A percentile compares a stretch with the other conserved stretches of the same genome.
These are phyloP conservation scores for Carex sylvatica DNA, from an alignment of 202 grass and related monocot species.

Conservation along the genomic window DNA sequence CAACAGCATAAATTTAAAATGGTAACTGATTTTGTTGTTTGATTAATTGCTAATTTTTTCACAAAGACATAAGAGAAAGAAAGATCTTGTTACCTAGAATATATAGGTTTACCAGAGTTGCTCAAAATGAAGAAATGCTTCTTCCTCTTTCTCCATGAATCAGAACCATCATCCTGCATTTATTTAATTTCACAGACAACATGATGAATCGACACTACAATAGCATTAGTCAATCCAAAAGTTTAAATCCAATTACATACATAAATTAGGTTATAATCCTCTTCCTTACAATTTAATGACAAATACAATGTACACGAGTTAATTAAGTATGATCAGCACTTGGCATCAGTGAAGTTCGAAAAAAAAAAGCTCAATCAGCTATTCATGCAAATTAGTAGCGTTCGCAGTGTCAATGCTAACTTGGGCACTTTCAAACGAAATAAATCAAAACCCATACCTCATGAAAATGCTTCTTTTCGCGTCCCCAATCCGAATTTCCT, in stretches of 20 bases:
- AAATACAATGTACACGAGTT: not conserved
- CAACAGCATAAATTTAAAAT: not conserved
- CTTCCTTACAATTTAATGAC: not conserved
- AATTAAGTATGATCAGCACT: not conserved
- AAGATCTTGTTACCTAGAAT: slow-evolving; percentile 54
- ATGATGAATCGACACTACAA: not conserved
- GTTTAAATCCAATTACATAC: not conserved
- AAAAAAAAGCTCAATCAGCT: not conserved
- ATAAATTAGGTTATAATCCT: not conserved
- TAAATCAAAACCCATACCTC: slow-evolving; percentile 43
- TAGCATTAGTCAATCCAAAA: not conserved
- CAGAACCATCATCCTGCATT: slow-evolving; percentile 77
- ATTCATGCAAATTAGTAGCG: not conserved
- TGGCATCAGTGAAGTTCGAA: not conserved
- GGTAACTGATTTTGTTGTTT: not conserved
- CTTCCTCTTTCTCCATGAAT: slow-evolving; percentile 95
- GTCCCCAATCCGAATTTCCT: slow-evolving; percentile 38
- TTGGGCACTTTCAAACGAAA: not conserved
- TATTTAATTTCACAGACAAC: not conserved
- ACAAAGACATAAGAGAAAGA: not conserved
- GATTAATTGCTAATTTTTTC: not conserved
- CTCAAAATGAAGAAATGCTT: slow-evolving; percentile 97
- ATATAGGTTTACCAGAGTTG: slow-evolving; percentile 95
- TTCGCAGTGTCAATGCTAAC: not conserved
- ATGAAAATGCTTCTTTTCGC: slow-evolving; percentile 57